phyloP scores from a whole-genome alignment of 106 monocot genomes.

The Gastrodia elata region DNA sequence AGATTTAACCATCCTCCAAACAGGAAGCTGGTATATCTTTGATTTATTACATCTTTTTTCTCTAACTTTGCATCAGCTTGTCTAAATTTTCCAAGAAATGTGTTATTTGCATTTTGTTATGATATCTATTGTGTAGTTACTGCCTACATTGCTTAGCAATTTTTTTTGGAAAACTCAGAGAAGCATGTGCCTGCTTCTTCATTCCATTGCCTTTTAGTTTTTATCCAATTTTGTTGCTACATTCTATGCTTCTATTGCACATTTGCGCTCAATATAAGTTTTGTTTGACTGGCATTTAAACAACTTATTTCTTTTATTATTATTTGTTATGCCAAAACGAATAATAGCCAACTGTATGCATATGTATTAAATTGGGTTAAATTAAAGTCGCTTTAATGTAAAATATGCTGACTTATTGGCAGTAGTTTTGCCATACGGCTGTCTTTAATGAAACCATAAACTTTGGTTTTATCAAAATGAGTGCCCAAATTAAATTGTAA shows the following conservation, averaged over 20 bases:
- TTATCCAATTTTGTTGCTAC: neutral
- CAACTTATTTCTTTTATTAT: neutral
- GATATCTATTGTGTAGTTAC: neutral
- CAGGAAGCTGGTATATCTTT: slow-evolving; percentile 35
- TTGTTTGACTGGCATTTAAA: neutral
- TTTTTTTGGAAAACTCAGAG: neutral
- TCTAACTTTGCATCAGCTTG: neutral
- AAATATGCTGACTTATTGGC: no score
- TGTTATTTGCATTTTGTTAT: neutral
- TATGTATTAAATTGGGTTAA: no score
- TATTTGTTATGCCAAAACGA: no score
- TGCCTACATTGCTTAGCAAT: neutral
- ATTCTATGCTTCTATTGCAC: neutral
- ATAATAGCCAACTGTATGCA: no score
- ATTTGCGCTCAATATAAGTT: neutral
- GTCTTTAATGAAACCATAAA: no score
- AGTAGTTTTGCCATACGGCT: no score
- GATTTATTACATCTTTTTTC: neutral
- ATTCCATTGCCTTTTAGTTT: slow-evolving; percentile 1
- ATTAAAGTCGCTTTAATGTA: no score
- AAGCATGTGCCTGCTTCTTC: neutral
- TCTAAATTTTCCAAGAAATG: neutral
- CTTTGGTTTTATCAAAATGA: no score
- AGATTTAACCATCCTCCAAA: slow-evolving; percentile 54
- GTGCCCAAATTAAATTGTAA: no score